Conservation (phyloP, 306 rosid genomes). For the Glycine soja region DNA sequence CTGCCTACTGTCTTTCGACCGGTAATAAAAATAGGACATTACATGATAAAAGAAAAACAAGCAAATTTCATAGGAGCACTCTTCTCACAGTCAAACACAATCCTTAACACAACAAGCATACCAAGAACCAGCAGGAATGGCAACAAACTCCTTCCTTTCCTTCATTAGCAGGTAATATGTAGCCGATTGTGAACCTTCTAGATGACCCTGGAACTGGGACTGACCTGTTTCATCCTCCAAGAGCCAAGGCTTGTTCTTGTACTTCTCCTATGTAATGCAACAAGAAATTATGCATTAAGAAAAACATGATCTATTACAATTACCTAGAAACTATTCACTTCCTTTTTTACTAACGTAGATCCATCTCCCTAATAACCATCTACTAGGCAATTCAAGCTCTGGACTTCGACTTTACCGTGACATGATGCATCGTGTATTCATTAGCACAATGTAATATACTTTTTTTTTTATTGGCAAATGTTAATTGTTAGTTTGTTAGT, state of each 20-base stretch:
- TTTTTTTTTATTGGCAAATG: too few species aligned
- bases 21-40: constrained; percentile 26
- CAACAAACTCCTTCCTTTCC: constrained; percentile 92
- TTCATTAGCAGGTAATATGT: constrained; percentile 82
- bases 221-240: constrained; percentile 98
- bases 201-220: constrained; percentile 87
- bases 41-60: background rate
- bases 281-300: constrained; percentile 32
- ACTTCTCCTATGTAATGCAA: constrained; percentile 72
- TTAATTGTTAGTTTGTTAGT: too few species aligned
- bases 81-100: constrained; percentile 1
- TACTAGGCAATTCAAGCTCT: too few species aligned
- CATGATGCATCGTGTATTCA: background rate
- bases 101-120: constrained; percentile 48
- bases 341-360: too few species aligned
- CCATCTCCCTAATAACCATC: too few species aligned
- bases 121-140: constrained; percentile 99
- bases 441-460: background rate
- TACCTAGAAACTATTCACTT: too few species aligned
- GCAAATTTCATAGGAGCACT: background rate
- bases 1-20: constrained; percentile 25
- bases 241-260: constrained; percentile 94
- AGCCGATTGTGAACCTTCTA: constrained; percentile 94
- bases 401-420: background rate
- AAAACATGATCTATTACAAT: constrained; percentile 20